Percentiles rank a stretch among this genome's conserved stretches.
Conservation (phyloP, 345 rosid genomes). For the Eutrema yunnanense region DNA sequence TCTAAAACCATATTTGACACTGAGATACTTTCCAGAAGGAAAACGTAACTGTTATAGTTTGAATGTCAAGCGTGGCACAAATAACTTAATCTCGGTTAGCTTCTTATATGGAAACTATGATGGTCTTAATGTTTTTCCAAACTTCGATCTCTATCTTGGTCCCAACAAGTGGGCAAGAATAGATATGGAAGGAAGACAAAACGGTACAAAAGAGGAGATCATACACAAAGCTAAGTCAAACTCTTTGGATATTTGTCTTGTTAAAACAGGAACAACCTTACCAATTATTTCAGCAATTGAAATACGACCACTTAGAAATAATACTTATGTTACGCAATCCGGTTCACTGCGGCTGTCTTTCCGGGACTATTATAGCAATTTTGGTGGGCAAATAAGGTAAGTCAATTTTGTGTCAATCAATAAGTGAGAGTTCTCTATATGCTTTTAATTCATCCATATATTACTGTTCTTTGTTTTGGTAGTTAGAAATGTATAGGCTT, state of each 20-base stretch:
- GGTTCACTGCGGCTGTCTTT: slow-evolving; percentile 12
- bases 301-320: slow-evolving; percentile 26
- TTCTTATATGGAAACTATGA: slow-evolving; percentile 46
- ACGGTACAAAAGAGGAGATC: slow-evolving; percentile 24
- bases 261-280: slow-evolving; percentile 26
- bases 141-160: slow-evolving; percentile 40
- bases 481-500: neutral
- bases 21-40: slow-evolving; percentile 39
- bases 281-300: slow-evolving; percentile 48
- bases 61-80: slow-evolving; percentile 1
- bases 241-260: slow-evolving; percentile 39
- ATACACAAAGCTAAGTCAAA: slow-evolving; percentile 28
- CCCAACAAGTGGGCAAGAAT: slow-evolving; percentile 33
- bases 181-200: neutral
- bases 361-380: neutral
- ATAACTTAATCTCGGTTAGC: slow-evolving; percentile 20
- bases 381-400: slow-evolving; percentile 5
- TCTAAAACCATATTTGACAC: neutral
- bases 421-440: no score
- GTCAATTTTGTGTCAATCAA: neutral
- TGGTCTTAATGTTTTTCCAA: slow-evolving; percentile 11
- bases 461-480: neutral
- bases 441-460: neutral
- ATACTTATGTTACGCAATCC: neutral
- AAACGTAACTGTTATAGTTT: slow-evolving; percentile 36